Percentiles rank a stretch among this genome's conserved stretches.
These are phyloP conservation scores for Colletotrichum sp. DNA, from an alignment of 2,329 filamentous ascomycete species.

Conservation along the genomic window DNA sequence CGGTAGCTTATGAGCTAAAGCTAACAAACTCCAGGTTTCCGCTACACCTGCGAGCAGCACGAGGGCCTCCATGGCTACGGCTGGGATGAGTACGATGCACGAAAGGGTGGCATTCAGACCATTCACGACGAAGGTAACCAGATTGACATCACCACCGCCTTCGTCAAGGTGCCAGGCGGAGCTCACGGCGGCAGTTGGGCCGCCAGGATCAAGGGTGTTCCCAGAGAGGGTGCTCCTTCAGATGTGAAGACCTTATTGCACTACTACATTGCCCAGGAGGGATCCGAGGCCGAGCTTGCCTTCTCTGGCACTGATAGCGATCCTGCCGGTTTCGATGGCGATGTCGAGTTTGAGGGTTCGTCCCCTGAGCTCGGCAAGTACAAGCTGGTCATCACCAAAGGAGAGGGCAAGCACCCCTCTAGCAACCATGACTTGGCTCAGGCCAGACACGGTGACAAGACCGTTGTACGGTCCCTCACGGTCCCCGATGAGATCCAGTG, in stretches of 20 bases:
- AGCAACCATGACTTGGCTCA: conserved; percentile 70
- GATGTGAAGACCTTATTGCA: conserved; percentile 78
- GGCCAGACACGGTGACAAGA: conserved; percentile 76
- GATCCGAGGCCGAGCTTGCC: conserved; percentile 67
- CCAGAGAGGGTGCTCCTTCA: conserved; percentile 70
- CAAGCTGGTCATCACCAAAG: conserved; percentile 77
- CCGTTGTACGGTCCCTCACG: conserved; percentile 74
- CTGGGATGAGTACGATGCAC: conserved; percentile 95
- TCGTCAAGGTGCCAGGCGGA: conserved; percentile 91
- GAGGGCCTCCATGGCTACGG: conserved; percentile 95
- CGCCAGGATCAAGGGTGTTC: conserved; percentile 81
- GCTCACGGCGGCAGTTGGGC: conserved; percentile 90
- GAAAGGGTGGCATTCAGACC: conserved; percentile 84
- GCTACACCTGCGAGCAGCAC: conserved; percentile 95
- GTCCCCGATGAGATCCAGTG: conserved; percentile 75
- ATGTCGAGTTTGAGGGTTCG: conserved; percentile 74
- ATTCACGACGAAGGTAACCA: conserved; percentile 90
- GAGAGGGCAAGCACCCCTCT: conserved; percentile 65
- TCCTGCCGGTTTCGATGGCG: conserved; percentile 54
- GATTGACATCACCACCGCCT: conserved; percentile 90
- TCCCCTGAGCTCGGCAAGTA: conserved; percentile 80
- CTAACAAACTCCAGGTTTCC: conserved; percentile 66
- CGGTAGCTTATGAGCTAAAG: not conserved
- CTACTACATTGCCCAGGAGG: conserved; percentile 85
- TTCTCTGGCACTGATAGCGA: conserved; percentile 57